phyloP scores from a whole-genome alignment of 768 basidiomycete species.

The Daedaleopsis nitida region DNA sequence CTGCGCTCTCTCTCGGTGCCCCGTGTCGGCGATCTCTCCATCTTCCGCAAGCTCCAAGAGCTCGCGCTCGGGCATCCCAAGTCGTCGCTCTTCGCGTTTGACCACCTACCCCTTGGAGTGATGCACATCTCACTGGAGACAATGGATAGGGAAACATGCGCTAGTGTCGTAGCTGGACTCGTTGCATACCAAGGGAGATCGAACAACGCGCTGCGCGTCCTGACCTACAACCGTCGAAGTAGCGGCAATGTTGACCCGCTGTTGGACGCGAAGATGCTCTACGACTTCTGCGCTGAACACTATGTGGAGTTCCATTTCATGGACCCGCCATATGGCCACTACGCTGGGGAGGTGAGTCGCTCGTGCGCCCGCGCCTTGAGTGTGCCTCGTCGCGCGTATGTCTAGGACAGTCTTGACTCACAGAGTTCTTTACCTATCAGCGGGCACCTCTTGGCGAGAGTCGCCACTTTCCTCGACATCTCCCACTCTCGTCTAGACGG shows the following conservation, averaged over 20 bases:
- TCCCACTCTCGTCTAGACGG: neutral
- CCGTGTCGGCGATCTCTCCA: neutral
- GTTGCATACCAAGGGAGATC: no score
- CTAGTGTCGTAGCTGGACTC: no score
- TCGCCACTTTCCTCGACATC: neutral
- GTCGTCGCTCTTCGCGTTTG: neutral
- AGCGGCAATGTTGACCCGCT: slow-evolving; percentile 2
- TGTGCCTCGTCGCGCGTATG: neutral
- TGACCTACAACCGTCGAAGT: slow-evolving; percentile 9
- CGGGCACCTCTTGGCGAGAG: neutral
- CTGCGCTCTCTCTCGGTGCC: neutral
- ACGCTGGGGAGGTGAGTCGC: slow-evolving; percentile 15
- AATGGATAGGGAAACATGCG: no score
- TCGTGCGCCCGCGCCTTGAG: no score
- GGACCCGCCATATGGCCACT: slow-evolving; percentile 14
- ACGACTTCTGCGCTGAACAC: slow-evolving; percentile 4
- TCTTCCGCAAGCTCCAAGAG: neutral
- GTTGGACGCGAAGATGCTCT: slow-evolving; percentile 3
- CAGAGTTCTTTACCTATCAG: neutral
- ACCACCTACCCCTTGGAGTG: neutral
- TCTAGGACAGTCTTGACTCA: neutral
- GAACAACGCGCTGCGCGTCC: neutral
- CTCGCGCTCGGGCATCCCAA: neutral
- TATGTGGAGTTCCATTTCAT: slow-evolving; percentile 6
- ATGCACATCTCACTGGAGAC: neutral